phyloP scores from a whole-genome alignment of 1,284 basidiomycete species.

The Fomitopsis betulina region DNA sequence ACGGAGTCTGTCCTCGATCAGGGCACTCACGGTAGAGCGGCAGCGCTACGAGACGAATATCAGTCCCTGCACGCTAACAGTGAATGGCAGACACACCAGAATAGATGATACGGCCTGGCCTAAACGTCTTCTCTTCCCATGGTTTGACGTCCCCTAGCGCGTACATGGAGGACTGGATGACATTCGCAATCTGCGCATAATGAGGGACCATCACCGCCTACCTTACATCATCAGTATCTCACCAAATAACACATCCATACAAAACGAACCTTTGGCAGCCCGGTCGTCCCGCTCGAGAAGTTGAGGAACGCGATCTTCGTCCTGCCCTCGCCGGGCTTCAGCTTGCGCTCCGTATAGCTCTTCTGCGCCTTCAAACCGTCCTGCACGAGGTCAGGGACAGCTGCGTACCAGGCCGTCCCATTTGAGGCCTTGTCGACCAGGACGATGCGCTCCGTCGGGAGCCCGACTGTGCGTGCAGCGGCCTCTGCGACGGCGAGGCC shows the following conservation, averaged over 20 bases:
- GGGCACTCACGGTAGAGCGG: constrained; percentile 32
- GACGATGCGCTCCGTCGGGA: constrained; percentile 52
- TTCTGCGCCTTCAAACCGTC: constrained; percentile 9
- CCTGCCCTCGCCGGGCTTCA: constrained; percentile 57
- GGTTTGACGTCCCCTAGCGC: constrained; percentile 24
- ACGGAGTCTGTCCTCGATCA: background rate
- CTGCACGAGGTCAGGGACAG: background rate
- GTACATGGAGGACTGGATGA: constrained; percentile 56
- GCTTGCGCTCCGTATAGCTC: constrained; percentile 38
- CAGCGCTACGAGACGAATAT: constrained; percentile 19
- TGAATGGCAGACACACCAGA: constrained; percentile 29
- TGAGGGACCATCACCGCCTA: constrained; percentile 6
- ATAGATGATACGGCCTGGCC: constrained; percentile 51
- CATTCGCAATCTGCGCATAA: constrained; percentile 61
- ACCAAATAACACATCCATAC: background rate
- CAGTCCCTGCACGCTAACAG: background rate
- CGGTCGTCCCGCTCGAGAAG: constrained; percentile 81
- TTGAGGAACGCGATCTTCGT: constrained; percentile 67
- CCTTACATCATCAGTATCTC: background rate
- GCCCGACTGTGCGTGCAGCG: constrained; percentile 45
- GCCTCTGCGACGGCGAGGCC: constrained; percentile 44
- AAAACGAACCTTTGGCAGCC: constrained; percentile 64
- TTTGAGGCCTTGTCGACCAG: constrained; percentile 36
- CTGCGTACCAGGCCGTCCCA: background rate
- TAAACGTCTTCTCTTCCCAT: constrained; percentile 31